A percentile compares a stretch with the other conserved stretches of the same genome.
Conservation (phyloP, 306 rosid genomes). For the Lathyrus oleraceus region DNA sequence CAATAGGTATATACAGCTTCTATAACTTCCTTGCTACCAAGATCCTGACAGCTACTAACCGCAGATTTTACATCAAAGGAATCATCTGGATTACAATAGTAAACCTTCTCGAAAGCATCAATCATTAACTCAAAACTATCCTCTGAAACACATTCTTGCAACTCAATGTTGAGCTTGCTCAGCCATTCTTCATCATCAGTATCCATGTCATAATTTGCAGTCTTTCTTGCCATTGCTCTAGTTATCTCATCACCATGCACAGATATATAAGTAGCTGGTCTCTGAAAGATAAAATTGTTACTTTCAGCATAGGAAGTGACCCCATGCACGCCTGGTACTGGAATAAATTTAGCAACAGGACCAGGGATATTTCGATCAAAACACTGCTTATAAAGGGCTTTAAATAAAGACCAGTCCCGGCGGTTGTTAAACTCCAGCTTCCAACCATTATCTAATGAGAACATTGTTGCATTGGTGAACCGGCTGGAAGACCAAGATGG, state of each 20-base stretch:
- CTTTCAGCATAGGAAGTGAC: constrained; percentile 55
- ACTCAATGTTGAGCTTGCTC: constrained; percentile 50
- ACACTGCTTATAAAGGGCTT: constrained; percentile 83
- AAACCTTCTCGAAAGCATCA: constrained; percentile 74
- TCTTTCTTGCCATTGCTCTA: constrained; percentile 62
- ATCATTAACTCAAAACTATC: constrained; percentile 73
- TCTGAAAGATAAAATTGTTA: constrained; percentile 36
- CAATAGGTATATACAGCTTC: constrained; percentile 70
- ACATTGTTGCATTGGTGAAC: constrained; percentile 49
- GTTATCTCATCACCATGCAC: constrained; percentile 59
- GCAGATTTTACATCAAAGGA: constrained; percentile 54
- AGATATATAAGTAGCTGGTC: constrained; percentile 69
- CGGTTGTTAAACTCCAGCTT: constrained; percentile 75
- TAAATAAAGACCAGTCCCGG: constrained; percentile 64
- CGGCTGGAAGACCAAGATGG: constrained; percentile 56
- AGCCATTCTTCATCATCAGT: constrained; percentile 84
- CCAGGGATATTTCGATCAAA: constrained; percentile 53
- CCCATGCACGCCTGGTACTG: constrained; percentile 74
- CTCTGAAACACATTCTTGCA: constrained; percentile 49
- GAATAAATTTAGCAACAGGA: constrained; percentile 53
- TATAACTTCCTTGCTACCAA: constrained; percentile 52
- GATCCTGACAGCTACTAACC: constrained; percentile 40
- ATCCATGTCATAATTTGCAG: constrained; percentile 83
- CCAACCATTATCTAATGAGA: constrained; percentile 60
- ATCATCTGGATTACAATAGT: constrained; percentile 57